Evolutionary conservation across 73 alveolate species (phyloP).

Genomic region (Paramecium sexaurelia): DNA sequence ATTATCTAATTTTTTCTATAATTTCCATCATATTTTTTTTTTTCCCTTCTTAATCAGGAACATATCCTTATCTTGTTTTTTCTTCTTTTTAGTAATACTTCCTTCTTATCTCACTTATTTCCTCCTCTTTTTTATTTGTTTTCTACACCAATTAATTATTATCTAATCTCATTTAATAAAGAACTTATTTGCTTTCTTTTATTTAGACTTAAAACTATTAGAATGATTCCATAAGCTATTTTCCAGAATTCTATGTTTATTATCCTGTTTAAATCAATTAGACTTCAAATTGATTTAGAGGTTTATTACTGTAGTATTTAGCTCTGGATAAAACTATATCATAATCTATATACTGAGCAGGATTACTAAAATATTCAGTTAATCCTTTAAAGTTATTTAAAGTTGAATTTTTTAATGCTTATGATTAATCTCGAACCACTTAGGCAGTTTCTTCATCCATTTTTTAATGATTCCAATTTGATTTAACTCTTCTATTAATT

Average conservation of each 20-base stretch:
- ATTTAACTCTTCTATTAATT: background rate
- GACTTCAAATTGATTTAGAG: background rate
- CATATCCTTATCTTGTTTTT: constrained; percentile 27
- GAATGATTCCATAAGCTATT: background rate
- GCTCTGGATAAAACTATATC: constrained; percentile 46
- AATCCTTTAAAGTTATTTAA: constrained; percentile 48
- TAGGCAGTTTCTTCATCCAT: constrained; percentile 52
- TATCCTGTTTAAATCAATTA: background rate
- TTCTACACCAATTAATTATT: background rate
- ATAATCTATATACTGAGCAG: constrained; percentile 51
- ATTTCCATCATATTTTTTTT: constrained; percentile 35
- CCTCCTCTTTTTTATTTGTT: background rate
- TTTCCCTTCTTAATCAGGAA: constrained; percentile 35
- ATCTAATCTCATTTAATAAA: constrained; percentile 22
- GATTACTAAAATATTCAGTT: constrained; percentile 52
- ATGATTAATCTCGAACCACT: constrained; percentile 35
- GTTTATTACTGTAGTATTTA: constrained; percentile 35
- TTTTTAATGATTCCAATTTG: constrained; percentile 8
- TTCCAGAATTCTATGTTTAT: constrained; percentile 17
- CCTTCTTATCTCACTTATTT: constrained; percentile 39
- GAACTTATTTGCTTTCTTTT: background rate
- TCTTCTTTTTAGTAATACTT: constrained; percentile 27
- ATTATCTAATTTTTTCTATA: constrained; percentile 14
- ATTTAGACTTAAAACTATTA: background rate
- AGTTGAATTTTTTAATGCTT: constrained; percentile 23